Percentiles rank a stretch among this genome's conserved stretches.
Conservation (phyloP, 257 asterid genomes). For the Linderniella brevidens region DNA sequence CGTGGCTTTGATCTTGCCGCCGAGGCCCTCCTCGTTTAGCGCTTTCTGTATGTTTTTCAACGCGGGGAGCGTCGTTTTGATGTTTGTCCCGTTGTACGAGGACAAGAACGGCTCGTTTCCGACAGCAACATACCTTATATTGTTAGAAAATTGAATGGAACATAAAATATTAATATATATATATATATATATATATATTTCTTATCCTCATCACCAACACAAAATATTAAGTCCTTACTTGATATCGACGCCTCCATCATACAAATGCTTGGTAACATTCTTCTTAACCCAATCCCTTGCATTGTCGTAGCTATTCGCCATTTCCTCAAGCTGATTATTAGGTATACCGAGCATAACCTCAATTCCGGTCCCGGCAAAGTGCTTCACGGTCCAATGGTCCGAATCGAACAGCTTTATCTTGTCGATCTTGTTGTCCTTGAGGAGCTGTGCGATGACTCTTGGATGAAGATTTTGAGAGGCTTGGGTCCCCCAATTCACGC, state of each 20-base stretch:
- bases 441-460: conserved; percentile 22
- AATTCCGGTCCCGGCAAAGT: conserved; percentile 50
- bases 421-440: conserved; percentile 43
- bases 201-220: no score
- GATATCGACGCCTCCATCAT: conserved; percentile 44
- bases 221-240: conserved; percentile 21
- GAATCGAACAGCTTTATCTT: conserved; percentile 53
- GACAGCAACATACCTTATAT: conserved; percentile 48
- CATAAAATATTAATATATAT: neutral
- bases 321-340: conserved; percentile 24
- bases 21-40: conserved; percentile 42
- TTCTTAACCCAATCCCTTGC: conserved; percentile 54
- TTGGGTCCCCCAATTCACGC: conserved; percentile 78
- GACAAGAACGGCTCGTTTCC: conserved; percentile 79
- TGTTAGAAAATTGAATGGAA: no score
- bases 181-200: neutral
- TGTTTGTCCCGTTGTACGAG: conserved; percentile 41
- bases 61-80: conserved; percentile 37
- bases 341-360: conserved; percentile 84
- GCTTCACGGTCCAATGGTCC: conserved; percentile 35
- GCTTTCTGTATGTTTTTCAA: conserved; percentile 60
- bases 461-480: conserved; percentile 43
- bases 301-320: conserved; percentile 26
- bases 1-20: conserved; percentile 56
- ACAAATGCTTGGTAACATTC: conserved; percentile 38